Percentiles rank a stretch among this genome's conserved stretches.
Evolutionary conservation across 331 rosid species (phyloP).

Genomic region (Malus hybrid): DNA sequence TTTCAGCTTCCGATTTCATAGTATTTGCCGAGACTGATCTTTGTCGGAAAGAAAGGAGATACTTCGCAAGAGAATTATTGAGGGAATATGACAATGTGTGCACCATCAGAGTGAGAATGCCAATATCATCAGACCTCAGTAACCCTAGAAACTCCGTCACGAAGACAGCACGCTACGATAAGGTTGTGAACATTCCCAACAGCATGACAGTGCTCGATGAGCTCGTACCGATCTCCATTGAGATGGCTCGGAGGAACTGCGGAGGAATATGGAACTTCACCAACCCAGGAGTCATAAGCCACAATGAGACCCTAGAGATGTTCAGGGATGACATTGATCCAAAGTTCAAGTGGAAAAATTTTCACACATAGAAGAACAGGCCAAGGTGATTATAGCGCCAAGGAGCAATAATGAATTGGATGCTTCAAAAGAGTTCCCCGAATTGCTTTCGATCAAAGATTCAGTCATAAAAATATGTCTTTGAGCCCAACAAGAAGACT

Average conservation of each 20-base stretch:
- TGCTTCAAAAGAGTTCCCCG: constrained; percentile 38
- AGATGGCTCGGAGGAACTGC: constrained; percentile 51
- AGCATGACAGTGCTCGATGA: constrained; percentile 74
- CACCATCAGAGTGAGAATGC: constrained; percentile 64
- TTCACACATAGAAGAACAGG: constrained; percentile 46
- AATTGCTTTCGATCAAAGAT: constrained; percentile 41
- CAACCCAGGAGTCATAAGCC: constrained; percentile 65
- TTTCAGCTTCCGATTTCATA: too few species aligned
- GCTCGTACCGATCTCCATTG: constrained; percentile 54
- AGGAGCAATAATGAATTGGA: constrained; percentile 62
- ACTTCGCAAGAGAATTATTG: constrained; percentile 9
- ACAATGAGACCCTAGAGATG: constrained; percentile 52
- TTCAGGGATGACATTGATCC: constrained; percentile 52
- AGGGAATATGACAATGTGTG: constrained; percentile 34
- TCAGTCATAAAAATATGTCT: constrained; percentile 47
- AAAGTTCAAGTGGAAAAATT: constrained; percentile 43
- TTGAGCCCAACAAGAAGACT: constrained; percentile 53
- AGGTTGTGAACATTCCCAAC: constrained; percentile 59
- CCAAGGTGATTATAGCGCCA: constrained; percentile 50
- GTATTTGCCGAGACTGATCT: too few species aligned
- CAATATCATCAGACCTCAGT: constrained; percentile 58
- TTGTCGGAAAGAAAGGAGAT: too few species aligned
- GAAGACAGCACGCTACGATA: constrained; percentile 43
- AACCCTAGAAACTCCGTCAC: constrained; percentile 67
- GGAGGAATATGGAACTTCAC: constrained; percentile 71